These are phyloP conservation scores for Myxozyma nipponensis DNA, from an alignment of 805 yeast genomes.

Conservation along the genomic window DNA sequence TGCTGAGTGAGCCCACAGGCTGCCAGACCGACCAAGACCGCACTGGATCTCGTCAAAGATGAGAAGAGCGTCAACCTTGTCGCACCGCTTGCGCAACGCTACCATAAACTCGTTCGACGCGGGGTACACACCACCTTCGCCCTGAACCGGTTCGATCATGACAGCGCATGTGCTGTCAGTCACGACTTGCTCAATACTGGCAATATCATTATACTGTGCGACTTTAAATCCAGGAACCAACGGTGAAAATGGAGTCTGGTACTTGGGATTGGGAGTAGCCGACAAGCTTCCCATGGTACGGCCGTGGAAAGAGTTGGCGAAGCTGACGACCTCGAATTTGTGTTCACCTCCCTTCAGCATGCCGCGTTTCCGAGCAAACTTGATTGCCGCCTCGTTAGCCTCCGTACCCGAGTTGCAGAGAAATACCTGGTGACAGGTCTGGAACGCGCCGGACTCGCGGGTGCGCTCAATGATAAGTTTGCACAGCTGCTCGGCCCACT, in stretches of 20 bases:
- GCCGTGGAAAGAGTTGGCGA: conserved; percentile 89
- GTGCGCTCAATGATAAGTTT: conserved; percentile 68
- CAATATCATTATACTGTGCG: conserved; percentile 60
- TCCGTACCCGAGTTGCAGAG: conserved; percentile 72
- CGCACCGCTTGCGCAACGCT: conserved; percentile 63
- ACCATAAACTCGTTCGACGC: conserved; percentile 60
- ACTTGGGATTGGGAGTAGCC: conserved; percentile 89
- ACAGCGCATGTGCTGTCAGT: conserved; percentile 78
- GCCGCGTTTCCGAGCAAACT: conserved; percentile 79
- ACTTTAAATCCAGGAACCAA: conserved; percentile 82
- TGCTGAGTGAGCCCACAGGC: conserved; percentile 84
- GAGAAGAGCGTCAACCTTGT: conserved; percentile 63
- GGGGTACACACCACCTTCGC: conserved; percentile 91
- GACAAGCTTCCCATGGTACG: conserved; percentile 90
- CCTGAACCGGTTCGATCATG: conserved; percentile 95
- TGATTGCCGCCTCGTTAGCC: conserved; percentile 75
- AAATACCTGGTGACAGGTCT: conserved; percentile 65
- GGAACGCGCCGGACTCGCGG: conserved; percentile 70
- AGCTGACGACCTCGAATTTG: conserved; percentile 79
- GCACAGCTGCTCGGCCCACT: conserved; percentile 77
- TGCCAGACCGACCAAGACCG: conserved; percentile 91
- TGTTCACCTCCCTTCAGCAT: conserved; percentile 38
- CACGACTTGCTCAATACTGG: conserved; percentile 53
- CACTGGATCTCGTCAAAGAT: conserved; percentile 96
- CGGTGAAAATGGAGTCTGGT: conserved; percentile 87